Evolutionary conservation across 176 grass and related monocot genomes (phyloP), one percentile per base, ranked within the genome.

Genomic region (Musa itinerans): DNA sequence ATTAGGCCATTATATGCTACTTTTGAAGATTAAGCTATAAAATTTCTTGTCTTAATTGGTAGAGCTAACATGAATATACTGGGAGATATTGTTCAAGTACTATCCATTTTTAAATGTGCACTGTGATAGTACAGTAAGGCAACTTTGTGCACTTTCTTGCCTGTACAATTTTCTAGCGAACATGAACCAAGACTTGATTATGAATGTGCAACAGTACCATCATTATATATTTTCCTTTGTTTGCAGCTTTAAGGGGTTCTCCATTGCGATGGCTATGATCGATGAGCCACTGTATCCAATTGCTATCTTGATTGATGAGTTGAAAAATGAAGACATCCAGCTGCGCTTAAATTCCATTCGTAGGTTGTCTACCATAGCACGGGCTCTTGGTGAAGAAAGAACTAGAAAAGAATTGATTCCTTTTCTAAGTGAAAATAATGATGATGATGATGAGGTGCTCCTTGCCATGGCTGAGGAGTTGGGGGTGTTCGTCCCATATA

Each of bases 321-420:
- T 98, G 26, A 98, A 98, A 79, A 98, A 98, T 82, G 95, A 98
- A 82, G 95, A 98, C 34, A 91, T 93, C 76, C 90, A 98, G 9
- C 70, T 93, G 71, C 95, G 90, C 19, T 84, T 98, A 13, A 99
- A 94, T 79, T 99, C 95, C 11, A 94, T 99, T 67, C 89, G 86
- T 64, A 90, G 86, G n/a, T 88, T 99, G 50, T 91, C 95, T 23
- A 93, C 90, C 53, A 98, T 98, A 82, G 95, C 95, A 22, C 75
- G 95, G 52, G 90, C 95, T 73, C 83, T 98, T 68, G 90, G 95
- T 15, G 95, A 93, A 78, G 95, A 98, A 82, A 86, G 95, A 71
- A 93, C 95, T 11, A 88, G 90, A 70, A 98, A 93, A 73, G 95
- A 98, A 78, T 83, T 93, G 56, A 91, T 98, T 73, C 95, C 95